A percentile compares a stretch with the other conserved stretches of the same genome.
Evolutionary conservation across 1,139 yeast genomes (phyloP).

Genomic region (Debaryomyces subglobosus): DNA sequence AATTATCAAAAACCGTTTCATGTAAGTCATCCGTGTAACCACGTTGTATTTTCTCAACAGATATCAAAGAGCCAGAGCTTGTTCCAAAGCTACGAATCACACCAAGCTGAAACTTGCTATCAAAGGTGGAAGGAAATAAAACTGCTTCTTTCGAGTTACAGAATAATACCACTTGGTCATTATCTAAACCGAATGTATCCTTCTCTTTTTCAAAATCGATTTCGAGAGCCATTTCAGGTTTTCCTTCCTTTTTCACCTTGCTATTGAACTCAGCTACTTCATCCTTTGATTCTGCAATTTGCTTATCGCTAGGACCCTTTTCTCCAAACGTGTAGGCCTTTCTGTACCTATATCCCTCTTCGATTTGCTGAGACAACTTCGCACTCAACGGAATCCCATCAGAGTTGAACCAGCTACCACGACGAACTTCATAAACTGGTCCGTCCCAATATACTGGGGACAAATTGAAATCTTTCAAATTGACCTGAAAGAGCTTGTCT

Average conservation of each 20-base stretch:
- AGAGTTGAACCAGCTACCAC: conserved; percentile 82
- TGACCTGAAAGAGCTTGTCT: conserved; percentile 77
- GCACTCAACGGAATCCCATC: conserved; percentile 63
- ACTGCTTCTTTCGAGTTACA: conserved; percentile 39
- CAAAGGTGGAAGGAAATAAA: conserved; percentile 39
- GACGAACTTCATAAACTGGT: conserved; percentile 76
- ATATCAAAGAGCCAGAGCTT: conserved; percentile 32
- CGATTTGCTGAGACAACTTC: conserved; percentile 59
- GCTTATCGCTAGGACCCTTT: conserved; percentile 5
- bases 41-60: conserved; percentile 41
- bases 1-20: conserved; percentile 30
- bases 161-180: conserved; percentile 36
- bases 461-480: conserved; percentile 55
- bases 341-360: conserved; percentile 47
- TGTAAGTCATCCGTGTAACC: conserved; percentile 39
- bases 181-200: conserved; percentile 34
- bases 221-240: conserved; percentile 5
- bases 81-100: conserved; percentile 44
- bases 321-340: conserved; percentile 25
- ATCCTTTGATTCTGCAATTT: conserved; percentile 8
- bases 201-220: conserved; percentile 24
- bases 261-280: conserved; percentile 18
- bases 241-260: conserved; percentile 8
- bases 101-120: conserved; percentile 38
- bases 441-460: conserved; percentile 89